These are phyloP conservation scores for Rhizopus delemar DNA, from an alignment of 371 early-diverging fungal species.

Conservation along the genomic window DNA sequence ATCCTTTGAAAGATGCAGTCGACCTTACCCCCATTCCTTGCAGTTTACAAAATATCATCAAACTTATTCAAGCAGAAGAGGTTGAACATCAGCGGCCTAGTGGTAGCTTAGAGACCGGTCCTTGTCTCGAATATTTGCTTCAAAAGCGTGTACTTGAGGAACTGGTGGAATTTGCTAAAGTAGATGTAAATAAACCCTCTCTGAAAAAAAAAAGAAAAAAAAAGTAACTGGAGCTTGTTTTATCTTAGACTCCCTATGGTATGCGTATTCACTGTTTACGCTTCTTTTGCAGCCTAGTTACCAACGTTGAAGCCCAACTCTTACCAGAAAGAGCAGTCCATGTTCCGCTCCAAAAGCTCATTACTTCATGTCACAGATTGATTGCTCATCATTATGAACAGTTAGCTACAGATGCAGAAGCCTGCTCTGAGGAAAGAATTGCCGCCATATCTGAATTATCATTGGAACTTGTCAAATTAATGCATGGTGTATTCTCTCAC, in stretches of 20 bases:
- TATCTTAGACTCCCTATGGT: constrained; percentile 49
- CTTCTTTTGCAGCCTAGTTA: constrained; percentile 51
- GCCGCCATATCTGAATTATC: constrained; percentile 50
- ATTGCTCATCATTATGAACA: constrained; percentile 52
- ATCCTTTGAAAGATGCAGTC: constrained; percentile 55
- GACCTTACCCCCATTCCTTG: constrained; percentile 52
- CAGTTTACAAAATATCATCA: constrained; percentile 48
- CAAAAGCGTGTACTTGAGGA: constrained; percentile 53
- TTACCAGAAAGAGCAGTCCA: constrained; percentile 57
- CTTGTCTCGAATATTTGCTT: constrained; percentile 52
- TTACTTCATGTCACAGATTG: constrained; percentile 52
- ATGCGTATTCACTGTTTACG: constrained; percentile 56
- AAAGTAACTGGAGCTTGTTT: background rate
- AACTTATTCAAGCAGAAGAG: constrained; percentile 53
- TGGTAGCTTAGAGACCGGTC: constrained; percentile 52
- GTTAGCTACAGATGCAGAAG: constrained; percentile 34
- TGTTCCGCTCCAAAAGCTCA: constrained; percentile 52
- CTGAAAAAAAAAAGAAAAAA: background rate
- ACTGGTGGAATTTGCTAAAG: constrained; percentile 54
- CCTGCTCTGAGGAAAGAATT: constrained; percentile 48
- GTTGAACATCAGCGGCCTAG: constrained; percentile 47
- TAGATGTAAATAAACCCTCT: constrained; percentile 35
- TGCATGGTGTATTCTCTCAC: constrained; percentile 55
- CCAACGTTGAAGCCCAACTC: constrained; percentile 53
- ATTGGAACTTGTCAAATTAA: constrained; percentile 51